Evolutionary conservation across 768 basidiomycete genomes (phyloP).

Genomic region (Floccularia luteovirens): DNA sequence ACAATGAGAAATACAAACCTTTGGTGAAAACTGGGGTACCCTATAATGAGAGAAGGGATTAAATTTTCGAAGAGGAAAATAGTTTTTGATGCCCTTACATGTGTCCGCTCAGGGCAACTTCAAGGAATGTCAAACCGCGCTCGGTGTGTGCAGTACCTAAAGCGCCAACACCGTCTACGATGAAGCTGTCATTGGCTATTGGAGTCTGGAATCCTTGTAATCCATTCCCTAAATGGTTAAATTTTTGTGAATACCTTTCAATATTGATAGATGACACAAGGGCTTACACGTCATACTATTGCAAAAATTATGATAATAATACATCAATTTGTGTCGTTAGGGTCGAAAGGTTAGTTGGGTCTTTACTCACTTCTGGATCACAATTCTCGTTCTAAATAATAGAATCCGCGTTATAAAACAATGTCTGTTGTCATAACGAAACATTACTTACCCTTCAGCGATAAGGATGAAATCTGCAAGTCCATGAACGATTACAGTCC

Average conservation of each 20-base stretch:
- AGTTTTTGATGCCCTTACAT: conserved; percentile 35
- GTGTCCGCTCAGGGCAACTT: conserved; percentile 64
- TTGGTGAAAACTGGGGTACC: conserved; percentile 62
- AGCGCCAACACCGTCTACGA: conserved; percentile 65
- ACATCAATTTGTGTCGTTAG: too few species aligned
- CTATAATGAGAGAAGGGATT: conserved; percentile 18
- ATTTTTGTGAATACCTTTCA: too few species aligned
- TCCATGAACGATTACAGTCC: conserved; percentile 66
- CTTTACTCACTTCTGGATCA: conserved; percentile 50
- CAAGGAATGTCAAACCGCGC: conserved; percentile 59
- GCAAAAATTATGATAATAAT: too few species aligned
- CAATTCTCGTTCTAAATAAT: conserved; percentile 41
- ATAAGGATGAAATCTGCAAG: conserved; percentile 69
- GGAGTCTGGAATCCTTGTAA: conserved; percentile 70
- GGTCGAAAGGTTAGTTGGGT: not conserved
- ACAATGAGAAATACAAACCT: conserved; percentile 25
- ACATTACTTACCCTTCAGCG: conserved; percentile 52
- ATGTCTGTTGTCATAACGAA: not conserved
- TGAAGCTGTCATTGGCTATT: conserved; percentile 56
- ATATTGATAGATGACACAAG: too few species aligned
- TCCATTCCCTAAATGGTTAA: conserved; percentile 37
- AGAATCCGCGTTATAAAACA: not conserved
- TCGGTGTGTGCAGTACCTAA: conserved; percentile 60
- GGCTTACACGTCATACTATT: too few species aligned
- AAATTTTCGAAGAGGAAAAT: not conserved